Evolutionary conservation across 2,329 filamentous ascomycete genomes (phyloP).

Genomic region (Periglandula ipomoeae): DNA sequence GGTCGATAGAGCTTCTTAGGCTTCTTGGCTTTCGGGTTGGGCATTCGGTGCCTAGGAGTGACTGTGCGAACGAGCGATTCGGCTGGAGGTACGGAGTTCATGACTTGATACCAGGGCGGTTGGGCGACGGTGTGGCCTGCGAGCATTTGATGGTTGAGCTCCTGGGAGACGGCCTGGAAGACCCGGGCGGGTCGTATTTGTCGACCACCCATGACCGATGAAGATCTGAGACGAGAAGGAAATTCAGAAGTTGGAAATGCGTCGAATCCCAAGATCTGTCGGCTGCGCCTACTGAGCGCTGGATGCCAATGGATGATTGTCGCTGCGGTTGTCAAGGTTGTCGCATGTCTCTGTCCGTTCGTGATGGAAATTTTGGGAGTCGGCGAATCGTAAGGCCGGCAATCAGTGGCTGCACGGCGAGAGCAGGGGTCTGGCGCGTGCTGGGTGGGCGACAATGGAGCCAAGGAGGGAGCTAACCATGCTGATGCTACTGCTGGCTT

Average conservation of each 20-base stretch:
- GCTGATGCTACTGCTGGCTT: background rate
- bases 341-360: conserved; percentile 2
- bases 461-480: background rate
- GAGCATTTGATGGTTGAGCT: conserved; percentile 34
- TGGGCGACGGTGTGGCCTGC: conserved; percentile 22
- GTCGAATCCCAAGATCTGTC: too few species aligned
- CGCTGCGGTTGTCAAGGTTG: background rate
- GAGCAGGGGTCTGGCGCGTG: background rate
- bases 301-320: background rate
- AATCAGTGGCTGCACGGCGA: background rate
- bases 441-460: background rate
- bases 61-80: conserved; percentile 48
- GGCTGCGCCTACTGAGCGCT: background rate
- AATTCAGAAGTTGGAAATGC: too few species aligned
- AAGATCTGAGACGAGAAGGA: too few species aligned
- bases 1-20: conserved; percentile 74
- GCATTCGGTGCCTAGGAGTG: conserved; percentile 34
- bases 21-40: conserved; percentile 35
- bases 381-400: conserved; percentile 16
- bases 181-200: conserved; percentile 38
- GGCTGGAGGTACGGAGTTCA: conserved; percentile 46
- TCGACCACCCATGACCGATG: conserved; percentile 36
- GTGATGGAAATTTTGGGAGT: conserved; percentile 12
- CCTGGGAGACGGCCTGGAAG: conserved; percentile 34
- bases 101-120: conserved; percentile 41